These are phyloP conservation scores for Solanum corneliomulleri DNA, from an alignment of 257 asterid genomes.

Conservation along the genomic window DNA sequence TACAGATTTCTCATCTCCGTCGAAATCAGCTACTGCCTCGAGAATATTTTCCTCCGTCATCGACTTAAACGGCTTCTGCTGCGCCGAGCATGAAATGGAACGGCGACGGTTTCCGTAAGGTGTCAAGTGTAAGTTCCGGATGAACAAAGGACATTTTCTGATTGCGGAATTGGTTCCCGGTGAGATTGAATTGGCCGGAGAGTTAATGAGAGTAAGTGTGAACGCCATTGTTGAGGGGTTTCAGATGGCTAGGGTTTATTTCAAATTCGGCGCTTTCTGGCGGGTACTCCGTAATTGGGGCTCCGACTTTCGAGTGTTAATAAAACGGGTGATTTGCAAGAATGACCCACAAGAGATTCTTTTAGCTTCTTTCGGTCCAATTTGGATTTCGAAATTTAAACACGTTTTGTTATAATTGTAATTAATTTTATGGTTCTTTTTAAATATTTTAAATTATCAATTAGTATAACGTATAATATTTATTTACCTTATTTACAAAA, in stretches of 20 bases:
- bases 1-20: slow-evolving; percentile 20
- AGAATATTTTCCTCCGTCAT: slow-evolving; percentile 42
- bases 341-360: not conserved
- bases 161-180: slow-evolving; percentile 2
- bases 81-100: slow-evolving; percentile 15
- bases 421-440: too few relatives aligned
- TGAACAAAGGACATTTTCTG: not conserved
- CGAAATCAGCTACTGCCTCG: slow-evolving; percentile 35
- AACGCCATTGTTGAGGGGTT: slow-evolving; percentile 31
- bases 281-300: not conserved
- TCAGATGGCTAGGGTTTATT: not conserved
- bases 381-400: fast-evolving
- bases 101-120: not conserved
- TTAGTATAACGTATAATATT: too few relatives aligned
- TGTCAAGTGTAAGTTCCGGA: slow-evolving; percentile 14
- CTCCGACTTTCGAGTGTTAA: not conserved
- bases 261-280: not conserved
- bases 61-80: slow-evolving; percentile 17
- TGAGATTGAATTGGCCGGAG: slow-evolving; percentile 10
- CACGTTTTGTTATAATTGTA: fast-evolving
- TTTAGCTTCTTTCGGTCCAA: fast-evolving
- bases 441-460: too few relatives aligned
- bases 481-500: not conserved
- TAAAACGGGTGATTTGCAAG: not conserved
- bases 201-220: slow-evolving; percentile 9